Evolutionary conservation across 257 asterid genomes (phyloP).

Genomic region (Forsythia viridissima): DNA sequence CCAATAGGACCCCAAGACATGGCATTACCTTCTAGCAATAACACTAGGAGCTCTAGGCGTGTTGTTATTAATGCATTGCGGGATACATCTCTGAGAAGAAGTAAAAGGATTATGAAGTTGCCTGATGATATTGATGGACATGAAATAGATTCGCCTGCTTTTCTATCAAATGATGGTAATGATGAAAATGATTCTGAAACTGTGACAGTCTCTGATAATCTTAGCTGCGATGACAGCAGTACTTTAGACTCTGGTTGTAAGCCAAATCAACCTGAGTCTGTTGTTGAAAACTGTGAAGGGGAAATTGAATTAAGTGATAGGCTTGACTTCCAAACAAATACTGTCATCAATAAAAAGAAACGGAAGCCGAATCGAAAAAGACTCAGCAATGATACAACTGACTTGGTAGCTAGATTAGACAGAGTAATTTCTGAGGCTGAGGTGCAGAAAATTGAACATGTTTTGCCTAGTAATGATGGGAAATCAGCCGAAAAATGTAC

Average conservation of each 20-base stretch:
- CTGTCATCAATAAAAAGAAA: slow-evolving; percentile 64
- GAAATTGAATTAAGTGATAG: slow-evolving; percentile 55
- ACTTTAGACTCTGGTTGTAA: slow-evolving; percentile 57
- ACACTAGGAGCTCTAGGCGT: slow-evolving; percentile 40
- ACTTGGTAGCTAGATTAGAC: slow-evolving; percentile 36
- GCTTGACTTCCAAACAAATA: slow-evolving; percentile 63
- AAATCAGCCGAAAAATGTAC: slow-evolving; percentile 37
- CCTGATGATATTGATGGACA: slow-evolving; percentile 63
- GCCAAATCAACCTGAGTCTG: slow-evolving; percentile 38
- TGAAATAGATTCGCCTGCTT: slow-evolving; percentile 49
- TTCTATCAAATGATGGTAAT: slow-evolving; percentile 52
- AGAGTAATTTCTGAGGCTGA: slow-evolving; percentile 47
- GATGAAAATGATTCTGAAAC: slow-evolving; percentile 73
- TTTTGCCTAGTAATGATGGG: slow-evolving; percentile 46
- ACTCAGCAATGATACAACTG: slow-evolving; percentile 41
- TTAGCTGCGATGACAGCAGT: slow-evolving; percentile 59
- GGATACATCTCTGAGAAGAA: slow-evolving; percentile 64
- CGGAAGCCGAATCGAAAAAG: slow-evolving; percentile 77
- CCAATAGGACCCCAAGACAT: slow-evolving; percentile 38
- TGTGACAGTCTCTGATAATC: slow-evolving; percentile 60
- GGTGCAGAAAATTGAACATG: slow-evolving; percentile 37
- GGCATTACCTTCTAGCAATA: slow-evolving; percentile 32
- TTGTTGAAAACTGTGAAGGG: slow-evolving; percentile 43
- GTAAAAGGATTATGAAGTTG: slow-evolving; percentile 56
- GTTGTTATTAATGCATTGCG: slow-evolving; percentile 33